phyloP scores from a whole-genome alignment of 179 eudicot genomes.

The Monotropa hypopitys region DNA sequence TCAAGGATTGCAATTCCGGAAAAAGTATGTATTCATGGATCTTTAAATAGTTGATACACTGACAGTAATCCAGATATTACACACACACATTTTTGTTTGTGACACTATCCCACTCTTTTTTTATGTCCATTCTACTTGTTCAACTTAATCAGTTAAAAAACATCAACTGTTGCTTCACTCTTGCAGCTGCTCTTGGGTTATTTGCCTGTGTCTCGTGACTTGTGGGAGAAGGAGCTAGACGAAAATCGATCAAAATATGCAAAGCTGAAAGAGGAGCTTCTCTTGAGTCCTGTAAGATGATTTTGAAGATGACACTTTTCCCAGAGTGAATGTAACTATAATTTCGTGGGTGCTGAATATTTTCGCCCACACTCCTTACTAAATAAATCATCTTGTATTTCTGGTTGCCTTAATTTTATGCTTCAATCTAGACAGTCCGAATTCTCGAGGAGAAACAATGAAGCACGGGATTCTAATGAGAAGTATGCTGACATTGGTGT shows the following conservation, averaged over 20 bases:
- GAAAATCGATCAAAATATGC: conserved; percentile 37
- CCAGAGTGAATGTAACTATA: not conserved
- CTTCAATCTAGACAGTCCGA: conserved; percentile 44
- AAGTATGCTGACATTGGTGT: conserved; percentile 9
- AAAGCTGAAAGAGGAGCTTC: conserved; percentile 49
- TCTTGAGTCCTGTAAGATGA: conserved; percentile 44
- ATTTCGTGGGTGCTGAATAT: not conserved
- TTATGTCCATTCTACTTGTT: not conserved
- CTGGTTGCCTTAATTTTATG: conserved; percentile 7
- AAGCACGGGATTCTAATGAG: conserved; percentile 10
- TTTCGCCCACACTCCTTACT: not conserved
- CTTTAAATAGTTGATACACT: not conserved
- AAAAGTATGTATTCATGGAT: not conserved
- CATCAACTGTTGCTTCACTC: not conserved
- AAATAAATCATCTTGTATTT: not conserved
- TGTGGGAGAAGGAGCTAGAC: conserved; percentile 43
- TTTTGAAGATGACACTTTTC: not conserved
- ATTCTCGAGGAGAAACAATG: conserved; percentile 20
- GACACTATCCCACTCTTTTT: not conserved
- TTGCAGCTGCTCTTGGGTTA: conserved; percentile 61
- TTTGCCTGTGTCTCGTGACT: conserved; percentile 36
- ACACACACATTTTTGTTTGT: not conserved
- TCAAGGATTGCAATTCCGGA: not conserved
- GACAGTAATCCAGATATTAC: not conserved
- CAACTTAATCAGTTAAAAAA: too few species aligned